Evolutionary conservation across 805 yeast species (phyloP).

Genomic region (Groenewaldozyma tartarivorans): DNA sequence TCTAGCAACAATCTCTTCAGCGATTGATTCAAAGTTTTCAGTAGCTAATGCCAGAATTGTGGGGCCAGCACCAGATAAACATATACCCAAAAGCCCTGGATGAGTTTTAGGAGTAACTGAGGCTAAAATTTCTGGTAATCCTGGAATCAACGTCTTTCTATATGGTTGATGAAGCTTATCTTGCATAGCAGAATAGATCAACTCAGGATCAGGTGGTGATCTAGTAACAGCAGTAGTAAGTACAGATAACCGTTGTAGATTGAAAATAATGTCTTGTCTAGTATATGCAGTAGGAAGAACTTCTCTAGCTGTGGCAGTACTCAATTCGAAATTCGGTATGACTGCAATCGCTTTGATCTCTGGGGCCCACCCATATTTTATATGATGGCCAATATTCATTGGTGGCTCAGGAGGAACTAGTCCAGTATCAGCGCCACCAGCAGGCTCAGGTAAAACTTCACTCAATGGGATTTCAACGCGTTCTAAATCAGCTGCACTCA

Average conservation of each 20-base stretch:
- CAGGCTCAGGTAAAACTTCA: conserved; percentile 71
- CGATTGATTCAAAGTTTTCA: conserved; percentile 73
- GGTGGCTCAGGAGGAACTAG: conserved; percentile 78
- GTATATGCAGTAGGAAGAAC: conserved; percentile 78
- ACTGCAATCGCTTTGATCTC: conserved; percentile 81
- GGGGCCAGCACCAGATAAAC: conserved; percentile 97
- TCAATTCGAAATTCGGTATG: conserved; percentile 89
- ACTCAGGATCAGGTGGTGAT: conserved; percentile 68
- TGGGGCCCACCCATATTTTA: conserved; percentile 73
- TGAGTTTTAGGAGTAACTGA: conserved; percentile 74
- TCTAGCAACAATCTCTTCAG: conserved; percentile 59
- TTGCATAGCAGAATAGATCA: conserved; percentile 92
- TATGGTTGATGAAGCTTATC: conserved; percentile 97
- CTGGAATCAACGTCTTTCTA: conserved; percentile 85
- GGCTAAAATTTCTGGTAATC: conserved; percentile 68
- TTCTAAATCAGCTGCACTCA: conserved; percentile 59
- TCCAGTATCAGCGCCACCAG: conserved; percentile 62
- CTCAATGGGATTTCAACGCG: conserved; percentile 78
- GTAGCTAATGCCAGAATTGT: conserved; percentile 92
- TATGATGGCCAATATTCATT: conserved; percentile 73
- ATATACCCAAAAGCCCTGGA: conserved; percentile 84
- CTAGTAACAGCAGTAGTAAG: conserved; percentile 87
- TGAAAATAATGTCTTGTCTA: conserved; percentile 77
- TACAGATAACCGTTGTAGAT: conserved; percentile 86
- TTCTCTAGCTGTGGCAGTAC: conserved; percentile 84